A percentile compares a stretch with the other conserved stretches of the same genome.
Conservation (phyloP, 1,284 basidiomycete species). For the Inonotus obliquus region DNA sequence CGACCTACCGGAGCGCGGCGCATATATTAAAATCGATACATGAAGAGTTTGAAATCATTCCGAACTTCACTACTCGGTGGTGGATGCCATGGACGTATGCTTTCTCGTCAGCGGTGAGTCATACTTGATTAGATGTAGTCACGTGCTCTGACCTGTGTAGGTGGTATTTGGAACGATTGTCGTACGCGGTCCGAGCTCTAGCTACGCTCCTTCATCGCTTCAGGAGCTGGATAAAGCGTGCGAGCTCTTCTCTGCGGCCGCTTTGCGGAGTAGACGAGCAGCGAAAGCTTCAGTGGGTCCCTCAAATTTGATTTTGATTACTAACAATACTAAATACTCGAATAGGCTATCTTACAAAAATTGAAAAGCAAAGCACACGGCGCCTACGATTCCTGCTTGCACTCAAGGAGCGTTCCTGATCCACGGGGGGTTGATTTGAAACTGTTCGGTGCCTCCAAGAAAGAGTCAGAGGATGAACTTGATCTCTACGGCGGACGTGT, state of each 20-base stretch:
- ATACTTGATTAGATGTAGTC: constrained; percentile 1
- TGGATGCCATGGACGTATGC: constrained; percentile 64
- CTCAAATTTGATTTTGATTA: not conserved
- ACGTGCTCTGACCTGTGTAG: constrained; percentile 29
- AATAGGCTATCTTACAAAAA: constrained; percentile 48
- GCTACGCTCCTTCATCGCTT: constrained; percentile 54
- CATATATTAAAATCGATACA: constrained; percentile 51
- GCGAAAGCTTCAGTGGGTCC: constrained; percentile 53
- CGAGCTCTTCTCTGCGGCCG: constrained; percentile 52
- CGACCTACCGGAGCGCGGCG: constrained; percentile 53
- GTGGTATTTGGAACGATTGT: constrained; percentile 66
- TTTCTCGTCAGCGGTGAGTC: constrained; percentile 54
- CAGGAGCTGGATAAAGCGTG: constrained; percentile 58
- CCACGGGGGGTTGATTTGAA: constrained; percentile 30
- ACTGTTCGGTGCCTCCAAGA: constrained; percentile 29
- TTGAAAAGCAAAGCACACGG: constrained; percentile 52
- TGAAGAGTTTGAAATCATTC: constrained; percentile 50
- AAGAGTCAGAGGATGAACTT: constrained; percentile 53
- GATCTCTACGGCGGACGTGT: constrained; percentile 58
- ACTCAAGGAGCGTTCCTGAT: constrained; percentile 28
- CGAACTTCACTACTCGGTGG: constrained; percentile 48
- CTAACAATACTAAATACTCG: not conserved
- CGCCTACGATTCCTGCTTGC: constrained; percentile 26
- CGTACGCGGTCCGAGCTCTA: constrained; percentile 54
- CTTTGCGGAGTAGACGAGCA: constrained; percentile 49